Conservation (phyloP, 805 yeast genomes). For the Huiozyma sinensis region DNA sequence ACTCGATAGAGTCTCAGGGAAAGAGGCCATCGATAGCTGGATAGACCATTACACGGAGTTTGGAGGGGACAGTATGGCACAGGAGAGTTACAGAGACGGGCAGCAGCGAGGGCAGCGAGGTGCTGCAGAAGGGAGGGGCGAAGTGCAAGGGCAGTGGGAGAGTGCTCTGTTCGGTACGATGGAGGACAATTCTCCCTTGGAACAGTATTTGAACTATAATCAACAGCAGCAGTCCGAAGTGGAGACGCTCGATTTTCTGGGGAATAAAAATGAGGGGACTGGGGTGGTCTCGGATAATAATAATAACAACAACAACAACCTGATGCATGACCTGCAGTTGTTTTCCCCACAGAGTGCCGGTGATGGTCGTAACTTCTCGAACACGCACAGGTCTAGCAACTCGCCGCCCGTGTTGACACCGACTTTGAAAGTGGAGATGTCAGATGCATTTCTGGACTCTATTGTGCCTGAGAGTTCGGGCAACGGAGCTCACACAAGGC, state of each 20-base stretch:
- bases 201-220: neutral
- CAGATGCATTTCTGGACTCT: neutral
- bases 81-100: neutral
- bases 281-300: neutral
- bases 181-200: neutral
- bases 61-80: too few relatives aligned
- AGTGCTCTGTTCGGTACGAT: neutral
- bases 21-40: too few relatives aligned
- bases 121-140: neutral
- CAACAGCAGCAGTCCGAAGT: neutral
- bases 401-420: slow-evolving; percentile 7
- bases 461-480: neutral
- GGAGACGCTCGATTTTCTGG: too few relatives aligned
- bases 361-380: neutral
- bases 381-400: neutral
- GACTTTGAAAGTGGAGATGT: slow-evolving; percentile 11
- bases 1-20: too few relatives aligned
- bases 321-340: neutral
- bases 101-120: neutral
- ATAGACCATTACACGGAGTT: too few relatives aligned
- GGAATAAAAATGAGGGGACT: too few relatives aligned
- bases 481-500: too few relatives aligned
- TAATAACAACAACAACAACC: neutral
- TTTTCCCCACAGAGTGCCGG: neutral
- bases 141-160: neutral